Evolutionary conservation across 106 monocot genomes (phyloP).

Genomic region (Dendrobium chrysotoxum): DNA sequence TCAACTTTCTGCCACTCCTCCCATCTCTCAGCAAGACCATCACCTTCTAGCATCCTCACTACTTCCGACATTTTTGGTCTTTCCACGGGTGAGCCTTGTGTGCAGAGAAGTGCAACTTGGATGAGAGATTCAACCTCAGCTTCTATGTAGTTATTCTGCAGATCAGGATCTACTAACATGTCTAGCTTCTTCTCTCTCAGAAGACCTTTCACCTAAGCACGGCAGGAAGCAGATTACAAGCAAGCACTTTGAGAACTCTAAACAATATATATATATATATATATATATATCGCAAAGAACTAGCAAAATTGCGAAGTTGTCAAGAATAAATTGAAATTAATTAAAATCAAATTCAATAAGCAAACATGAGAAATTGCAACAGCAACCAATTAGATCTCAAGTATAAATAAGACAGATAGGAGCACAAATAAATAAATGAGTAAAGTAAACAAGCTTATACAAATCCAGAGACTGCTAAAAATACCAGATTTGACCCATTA

Average conservation of each 20-base stretch:
- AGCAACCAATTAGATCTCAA: neutral
- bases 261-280: neutral
- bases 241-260: neutral
- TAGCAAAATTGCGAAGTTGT: neutral
- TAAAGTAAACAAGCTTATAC: neutral
- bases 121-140: slow-evolving; percentile 69
- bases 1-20: slow-evolving; percentile 82
- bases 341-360: neutral
- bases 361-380: neutral
- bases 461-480: neutral
- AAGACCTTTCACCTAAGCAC: slow-evolving; percentile 61
- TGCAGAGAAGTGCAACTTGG: slow-evolving; percentile 70
- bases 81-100: slow-evolving; percentile 59
- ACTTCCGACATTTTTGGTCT: slow-evolving; percentile 82
- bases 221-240: neutral
- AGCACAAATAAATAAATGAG: neutral
- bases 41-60: slow-evolving; percentile 82
- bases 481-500: neutral
- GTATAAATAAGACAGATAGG: neutral
- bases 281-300: neutral
- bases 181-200: slow-evolving; percentile 65
- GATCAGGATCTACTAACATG: slow-evolving; percentile 67
- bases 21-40: slow-evolving; percentile 75
- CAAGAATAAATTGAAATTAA: neutral
- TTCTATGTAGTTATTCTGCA: slow-evolving; percentile 61